Base-by-base conservation (phyloP, 257 asterid genomes). In the Salvia rosmarinus region DNA sequence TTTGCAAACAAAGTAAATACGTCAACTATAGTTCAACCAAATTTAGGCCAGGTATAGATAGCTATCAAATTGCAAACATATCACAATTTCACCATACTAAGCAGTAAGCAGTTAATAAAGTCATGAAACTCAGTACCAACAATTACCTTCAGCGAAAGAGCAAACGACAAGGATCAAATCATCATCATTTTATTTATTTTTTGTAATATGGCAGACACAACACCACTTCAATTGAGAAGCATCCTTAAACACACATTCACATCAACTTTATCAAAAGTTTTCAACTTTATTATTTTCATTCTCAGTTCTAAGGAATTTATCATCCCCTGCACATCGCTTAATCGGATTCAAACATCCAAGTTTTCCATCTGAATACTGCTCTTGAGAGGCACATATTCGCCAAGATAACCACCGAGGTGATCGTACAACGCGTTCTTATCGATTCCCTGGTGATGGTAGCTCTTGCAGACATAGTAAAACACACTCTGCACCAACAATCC, bases 381-480 rank as follows among this genome's bases (percentile, higher is more conserved):
- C 84, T 94, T 89, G 42, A 94, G 89, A 59, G 97, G 98, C 84
- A 93, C 98, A 71, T 91, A 93, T 59, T 93, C 98, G 67, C 98
- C 98, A 50, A 88, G 98, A 79, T 92, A 94, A 52, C 96, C 97
- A 34, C 99, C 99, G 10, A 94, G 94, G 84, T 94, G 99, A 82
- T 94, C 99, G 69, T 78, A 85, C 62, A 94, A 67, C 19, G 91
- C 99, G 60, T 75, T 68, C 93, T 91, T 94, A 78, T 91, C 99
- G 23, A 94, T 94, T 49, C 85, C 92, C 51, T 94, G 93, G 64
- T 85, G 92, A 76, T 94, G 99, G 79, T 79, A 89, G 77, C 99
- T 94, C 86, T 94, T 94, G 78, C 99, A 94, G 4, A 94, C 95
- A 63, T 91, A 94, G 82, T 94, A 94, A 79, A 91, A 91, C 84